phyloP scores from a whole-genome alignment of 2,329 filamentous ascomycete species.

The Claviceps purpurea region DNA sequence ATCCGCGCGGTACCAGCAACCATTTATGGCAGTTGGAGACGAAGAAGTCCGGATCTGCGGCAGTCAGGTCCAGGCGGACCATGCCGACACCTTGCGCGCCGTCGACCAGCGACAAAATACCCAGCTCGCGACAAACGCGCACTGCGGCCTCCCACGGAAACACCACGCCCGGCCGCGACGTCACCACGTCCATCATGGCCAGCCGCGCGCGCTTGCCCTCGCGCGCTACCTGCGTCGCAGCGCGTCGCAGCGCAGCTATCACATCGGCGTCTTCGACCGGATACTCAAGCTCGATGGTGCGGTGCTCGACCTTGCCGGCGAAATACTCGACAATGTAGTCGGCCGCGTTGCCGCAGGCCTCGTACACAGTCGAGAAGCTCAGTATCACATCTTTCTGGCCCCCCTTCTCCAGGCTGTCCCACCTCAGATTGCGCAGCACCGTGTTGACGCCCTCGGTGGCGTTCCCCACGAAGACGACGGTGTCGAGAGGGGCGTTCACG shows the following conservation, averaged over 20 bases:
- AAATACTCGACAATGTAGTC: conserved; percentile 58
- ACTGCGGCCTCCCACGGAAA: conserved; percentile 65
- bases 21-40: conserved; percentile 85
- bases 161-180: conserved; percentile 62
- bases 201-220: conserved; percentile 51
- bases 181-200: conserved; percentile 64
- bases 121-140: conserved; percentile 48
- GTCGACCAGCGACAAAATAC: conserved; percentile 64
- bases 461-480: conserved; percentile 67
- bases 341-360: conserved; percentile 61
- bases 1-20: conserved; percentile 69
- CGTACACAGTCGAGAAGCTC: conserved; percentile 69
- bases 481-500: conserved; percentile 50
- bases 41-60: conserved; percentile 71
- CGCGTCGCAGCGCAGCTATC: conserved; percentile 43
- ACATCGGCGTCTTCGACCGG: conserved; percentile 60
- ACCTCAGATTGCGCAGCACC: conserved; percentile 62
- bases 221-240: conserved; percentile 37
- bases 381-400: conserved; percentile 61
- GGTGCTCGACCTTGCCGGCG: conserved; percentile 26
- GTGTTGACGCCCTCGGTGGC: conserved; percentile 69
- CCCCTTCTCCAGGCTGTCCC: conserved; percentile 40
- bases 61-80: conserved; percentile 52
- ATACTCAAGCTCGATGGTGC: conserved; percentile 49
- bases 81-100: conserved; percentile 78